Evolutionary conservation across 108 stramenopile species (phyloP).

Genomic region (Conticribra weissflogii): DNA sequence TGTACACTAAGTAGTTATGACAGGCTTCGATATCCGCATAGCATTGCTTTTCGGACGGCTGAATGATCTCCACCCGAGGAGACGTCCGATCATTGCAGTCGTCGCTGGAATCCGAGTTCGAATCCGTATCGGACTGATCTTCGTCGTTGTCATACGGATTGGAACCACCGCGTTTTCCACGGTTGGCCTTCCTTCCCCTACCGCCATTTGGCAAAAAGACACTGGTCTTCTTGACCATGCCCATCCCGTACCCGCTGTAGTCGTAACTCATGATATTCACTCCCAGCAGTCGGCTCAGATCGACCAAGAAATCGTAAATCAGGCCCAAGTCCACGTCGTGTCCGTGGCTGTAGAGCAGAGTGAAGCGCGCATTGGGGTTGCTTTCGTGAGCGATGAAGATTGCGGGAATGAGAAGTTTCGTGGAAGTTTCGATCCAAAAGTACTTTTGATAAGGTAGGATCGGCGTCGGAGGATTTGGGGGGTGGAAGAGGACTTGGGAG

Average conservation of each 20-base stretch:
- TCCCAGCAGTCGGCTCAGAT: constrained; percentile 47
- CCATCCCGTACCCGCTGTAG: constrained; percentile 78
- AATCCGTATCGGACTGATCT: not conserved
- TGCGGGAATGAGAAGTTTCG: constrained; percentile 15
- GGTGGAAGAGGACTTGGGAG: constrained; percentile 44
- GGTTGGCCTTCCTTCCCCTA: constrained; percentile 4
- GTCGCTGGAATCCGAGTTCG: not conserved
- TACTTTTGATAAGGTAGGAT: constrained; percentile 14
- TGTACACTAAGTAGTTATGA: constrained; percentile 61
- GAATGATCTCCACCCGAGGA: constrained; percentile 20
- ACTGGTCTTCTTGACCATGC: constrained; percentile 12
- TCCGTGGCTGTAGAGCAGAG: constrained; percentile 58
- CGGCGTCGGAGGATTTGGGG: constrained; percentile 33
- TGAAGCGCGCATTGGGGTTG: constrained; percentile 12
- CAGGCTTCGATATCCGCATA: constrained; percentile 82
- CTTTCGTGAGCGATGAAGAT: constrained; percentile 19
- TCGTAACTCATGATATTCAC: constrained; percentile 88
- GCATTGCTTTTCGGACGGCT: constrained; percentile 54
- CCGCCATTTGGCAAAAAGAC: constrained; percentile 19
- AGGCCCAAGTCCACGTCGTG: constrained; percentile 67
- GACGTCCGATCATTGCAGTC: not conserved
- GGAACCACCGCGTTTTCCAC: not conserved
- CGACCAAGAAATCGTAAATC: constrained; percentile 45
- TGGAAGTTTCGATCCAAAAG: constrained; percentile 7
- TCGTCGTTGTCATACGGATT: not conserved